phyloP scores from a whole-genome alignment of 1,284 basidiomycete species.

The Leccinum pachyderme region DNA sequence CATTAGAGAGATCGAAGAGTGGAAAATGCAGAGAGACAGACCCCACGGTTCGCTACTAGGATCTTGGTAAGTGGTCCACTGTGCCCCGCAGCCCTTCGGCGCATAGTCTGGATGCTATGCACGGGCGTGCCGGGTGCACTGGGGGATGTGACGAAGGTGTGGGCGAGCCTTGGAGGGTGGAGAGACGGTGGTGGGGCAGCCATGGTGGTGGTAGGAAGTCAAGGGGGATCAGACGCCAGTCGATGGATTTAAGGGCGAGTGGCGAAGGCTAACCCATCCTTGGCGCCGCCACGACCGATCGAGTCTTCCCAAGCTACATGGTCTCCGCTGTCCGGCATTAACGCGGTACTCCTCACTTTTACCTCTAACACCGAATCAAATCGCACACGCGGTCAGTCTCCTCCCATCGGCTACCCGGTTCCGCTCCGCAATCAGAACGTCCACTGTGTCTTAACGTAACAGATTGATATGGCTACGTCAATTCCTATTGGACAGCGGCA shows the following conservation, averaged over 20 bases:
- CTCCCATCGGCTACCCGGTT: background rate
- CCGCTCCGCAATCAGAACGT: background rate
- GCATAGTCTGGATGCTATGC: slow-evolving; percentile 87
- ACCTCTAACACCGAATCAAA: slow-evolving; percentile 9
- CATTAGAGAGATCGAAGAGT: slow-evolving; percentile 6
- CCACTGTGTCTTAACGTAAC: background rate
- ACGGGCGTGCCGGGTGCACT: slow-evolving; percentile 79
- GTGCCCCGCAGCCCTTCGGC: slow-evolving; percentile 89
- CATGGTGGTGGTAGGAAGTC: slow-evolving; percentile 37
- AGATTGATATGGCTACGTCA: slow-evolving; percentile 17
- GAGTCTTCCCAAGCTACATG: too few relatives aligned
- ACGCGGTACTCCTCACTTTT: slow-evolving; percentile 8
- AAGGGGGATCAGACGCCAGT: slow-evolving; percentile 9
- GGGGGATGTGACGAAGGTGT: slow-evolving; percentile 68
- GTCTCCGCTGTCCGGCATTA: slow-evolving; percentile 20
- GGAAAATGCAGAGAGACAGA: slow-evolving; percentile 39
- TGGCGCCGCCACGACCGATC: background rate
- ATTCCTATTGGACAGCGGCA: slow-evolving; percentile 58
- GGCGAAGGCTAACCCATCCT: background rate
- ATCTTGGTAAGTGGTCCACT: slow-evolving; percentile 90
- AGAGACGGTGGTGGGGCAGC: slow-evolving; percentile 42
- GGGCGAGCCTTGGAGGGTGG: slow-evolving; percentile 70
- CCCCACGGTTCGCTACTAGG: slow-evolving; percentile 94
- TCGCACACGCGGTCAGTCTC: background rate
- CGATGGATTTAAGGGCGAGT: slow-evolving; percentile 15